These are phyloP conservation scores for Scheffersomyces illinoinensis DNA, from an alignment of 1,139 yeast genomes.

Conservation along the genomic window DNA sequence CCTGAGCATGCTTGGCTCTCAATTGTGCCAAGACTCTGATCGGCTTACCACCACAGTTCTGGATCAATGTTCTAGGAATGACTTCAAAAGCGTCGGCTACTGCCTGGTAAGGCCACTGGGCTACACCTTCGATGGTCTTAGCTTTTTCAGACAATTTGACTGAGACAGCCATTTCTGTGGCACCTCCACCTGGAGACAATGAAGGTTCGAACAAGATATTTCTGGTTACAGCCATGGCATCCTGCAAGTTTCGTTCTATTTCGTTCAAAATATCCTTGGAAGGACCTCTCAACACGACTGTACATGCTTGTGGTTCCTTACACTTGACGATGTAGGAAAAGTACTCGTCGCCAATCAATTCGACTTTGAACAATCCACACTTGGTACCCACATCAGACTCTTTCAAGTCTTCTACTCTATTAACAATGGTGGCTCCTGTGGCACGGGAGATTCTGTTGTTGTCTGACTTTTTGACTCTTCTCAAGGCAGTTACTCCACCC, in stretches of 20 bases:
- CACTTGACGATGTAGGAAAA: slow-evolving; percentile 85
- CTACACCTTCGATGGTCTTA: slow-evolving; percentile 88
- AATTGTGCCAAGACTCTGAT: slow-evolving; percentile 85
- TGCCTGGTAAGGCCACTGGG: slow-evolving; percentile 98
- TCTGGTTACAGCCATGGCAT: slow-evolving; percentile 97
- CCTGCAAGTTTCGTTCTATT: slow-evolving; percentile 95
- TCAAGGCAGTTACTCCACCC: slow-evolving; percentile 88
- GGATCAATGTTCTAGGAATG: slow-evolving; percentile 93
- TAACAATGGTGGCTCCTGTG: slow-evolving; percentile 96
- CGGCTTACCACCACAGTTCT: slow-evolving; percentile 97
- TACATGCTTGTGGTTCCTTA: slow-evolving; percentile 87
- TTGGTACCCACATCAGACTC: slow-evolving; percentile 85
- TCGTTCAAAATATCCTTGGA: slow-evolving; percentile 96
- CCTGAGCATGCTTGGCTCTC: slow-evolving; percentile 95
- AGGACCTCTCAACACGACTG: slow-evolving; percentile 90
- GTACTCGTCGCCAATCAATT: slow-evolving; percentile 96
- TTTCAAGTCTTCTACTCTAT: slow-evolving; percentile 90
- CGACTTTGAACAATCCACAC: slow-evolving; percentile 92
- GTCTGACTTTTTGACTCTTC: slow-evolving; percentile 95
- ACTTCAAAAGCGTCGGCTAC: slow-evolving; percentile 99
- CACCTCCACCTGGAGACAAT: slow-evolving; percentile 98
- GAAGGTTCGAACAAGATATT: slow-evolving; percentile 95
- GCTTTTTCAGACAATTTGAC: slow-evolving; percentile 89
- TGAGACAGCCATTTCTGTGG: slow-evolving; percentile 98
- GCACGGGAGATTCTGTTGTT: slow-evolving; percentile 97